Evolutionary conservation across 2,329 filamentous ascomycete genomes (phyloP), one percentile per base, ranked within the genome.

Genomic region (Aschersonia sp.): DNA sequence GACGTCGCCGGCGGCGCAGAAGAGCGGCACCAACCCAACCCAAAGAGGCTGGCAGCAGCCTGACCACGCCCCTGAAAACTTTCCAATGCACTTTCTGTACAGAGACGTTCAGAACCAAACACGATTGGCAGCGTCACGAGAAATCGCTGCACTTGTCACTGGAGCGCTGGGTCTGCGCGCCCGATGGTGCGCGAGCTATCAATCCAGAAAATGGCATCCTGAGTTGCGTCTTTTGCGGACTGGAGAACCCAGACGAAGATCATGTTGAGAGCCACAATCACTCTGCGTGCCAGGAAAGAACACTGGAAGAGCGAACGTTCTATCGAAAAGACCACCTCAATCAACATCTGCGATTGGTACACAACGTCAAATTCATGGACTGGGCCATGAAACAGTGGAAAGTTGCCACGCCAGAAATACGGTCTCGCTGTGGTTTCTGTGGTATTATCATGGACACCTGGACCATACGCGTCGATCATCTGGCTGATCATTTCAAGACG

Each of bases 111-210:
- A 69, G 77, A 53, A 81, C 78, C 4, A 83, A 83, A 58, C 77
- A 83, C 55, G 79, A 83, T 60, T 83, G 79, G 79, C 77, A 81
- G 55, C 69, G 82, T 49, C 82, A 86, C 58, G 82, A 87, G 56
- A 82, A 82, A 54, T 80, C 78, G 45, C 66, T 79, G 52, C 82
- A 76, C 59, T 63, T 76, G 54, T 85, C 76, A 6, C 74, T 83
- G 0, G 79, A 77, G 64, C 71, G 71, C 48, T 86, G 73, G 83
- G 76, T 79, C 50, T 85, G 74, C 57, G 72, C 73, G 4, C 77
- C 77, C 43, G 70, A 76, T 43, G 77, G 78, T 0, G 65, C 75
- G 12, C 68, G 64, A 5, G 71, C 72, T 5, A 61, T 79, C 37
- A 75, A 81, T 48, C 71, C 77, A 2, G 73, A 79, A 2, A 79